Evolutionary conservation across 805 yeast genomes (phyloP).

Genomic region (Dipodascus albidus): DNA sequence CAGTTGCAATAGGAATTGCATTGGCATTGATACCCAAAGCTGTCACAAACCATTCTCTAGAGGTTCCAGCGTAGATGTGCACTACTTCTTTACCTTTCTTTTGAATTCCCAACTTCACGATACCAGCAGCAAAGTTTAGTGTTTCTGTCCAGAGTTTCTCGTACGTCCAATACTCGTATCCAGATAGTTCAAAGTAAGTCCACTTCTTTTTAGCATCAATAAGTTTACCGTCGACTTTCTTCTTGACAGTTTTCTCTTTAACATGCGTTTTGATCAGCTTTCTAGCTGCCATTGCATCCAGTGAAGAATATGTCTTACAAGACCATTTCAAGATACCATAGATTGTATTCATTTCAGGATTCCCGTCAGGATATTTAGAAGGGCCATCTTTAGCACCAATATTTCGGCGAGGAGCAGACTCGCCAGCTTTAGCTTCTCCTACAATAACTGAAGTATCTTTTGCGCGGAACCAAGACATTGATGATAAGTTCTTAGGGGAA

Average conservation of each 20-base stretch:
- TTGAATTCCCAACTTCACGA: conserved; percentile 57
- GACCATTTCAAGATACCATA: conserved; percentile 60
- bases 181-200: conserved; percentile 71
- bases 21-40: conserved; percentile 72
- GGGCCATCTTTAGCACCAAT: conserved; percentile 26
- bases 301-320: conserved; percentile 41
- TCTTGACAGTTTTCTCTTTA: conserved; percentile 64
- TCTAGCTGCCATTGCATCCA: conserved; percentile 67
- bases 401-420: conserved; percentile 27
- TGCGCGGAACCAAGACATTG: background rate
- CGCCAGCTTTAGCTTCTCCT: conserved; percentile 24
- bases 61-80: conserved; percentile 82
- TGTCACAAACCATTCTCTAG: conserved; percentile 82
- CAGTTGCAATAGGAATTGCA: conserved; percentile 80
- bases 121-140: conserved; percentile 58
- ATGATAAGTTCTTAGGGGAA: background rate
- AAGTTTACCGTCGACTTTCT: conserved; percentile 67
- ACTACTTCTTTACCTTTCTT: conserved; percentile 51
- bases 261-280: conserved; percentile 59
- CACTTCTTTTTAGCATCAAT: conserved; percentile 71
- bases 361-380: conserved; percentile 50
- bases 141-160: conserved; percentile 41
- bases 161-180: conserved; percentile 57
- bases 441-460: conserved; percentile 18
- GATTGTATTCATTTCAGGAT: conserved; percentile 49